These are phyloP conservation scores for Fusarium redolens DNA, from an alignment of 2,329 filamentous ascomycete genomes.

Conservation along the genomic window DNA sequence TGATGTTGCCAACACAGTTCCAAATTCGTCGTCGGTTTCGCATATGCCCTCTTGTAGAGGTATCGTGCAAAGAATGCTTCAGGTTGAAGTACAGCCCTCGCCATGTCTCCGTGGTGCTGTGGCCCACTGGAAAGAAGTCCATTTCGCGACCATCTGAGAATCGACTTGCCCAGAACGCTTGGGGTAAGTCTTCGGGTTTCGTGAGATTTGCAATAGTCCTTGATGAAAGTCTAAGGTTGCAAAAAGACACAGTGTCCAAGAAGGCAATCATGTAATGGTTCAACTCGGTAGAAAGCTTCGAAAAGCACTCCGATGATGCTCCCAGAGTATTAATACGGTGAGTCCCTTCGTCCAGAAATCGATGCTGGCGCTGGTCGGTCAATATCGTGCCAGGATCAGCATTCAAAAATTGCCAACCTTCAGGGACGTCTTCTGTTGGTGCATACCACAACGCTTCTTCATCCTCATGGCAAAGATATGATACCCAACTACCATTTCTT, in stretches of 20 bases:
- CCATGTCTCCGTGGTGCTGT: background rate
- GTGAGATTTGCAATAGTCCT: background rate
- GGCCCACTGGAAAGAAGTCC: background rate
- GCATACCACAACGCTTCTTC: fast-evolving
- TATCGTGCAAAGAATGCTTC: background rate
- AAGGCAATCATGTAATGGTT: background rate
- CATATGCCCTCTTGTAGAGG: background rate
- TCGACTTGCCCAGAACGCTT: slow-evolving; percentile 24
- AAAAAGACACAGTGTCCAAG: background rate
- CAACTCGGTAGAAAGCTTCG: background rate
- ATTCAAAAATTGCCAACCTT: background rate
- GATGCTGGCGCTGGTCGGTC: background rate
- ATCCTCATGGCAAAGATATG: background rate
- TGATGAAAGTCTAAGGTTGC: slow-evolving; percentile 8
- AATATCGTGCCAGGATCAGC: background rate
- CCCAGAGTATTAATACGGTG: fast-evolving
- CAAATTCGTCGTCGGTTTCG: background rate
- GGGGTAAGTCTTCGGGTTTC: background rate
- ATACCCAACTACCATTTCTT: background rate
- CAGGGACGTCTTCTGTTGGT: too few species aligned
- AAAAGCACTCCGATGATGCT: background rate
- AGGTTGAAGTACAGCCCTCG: background rate
- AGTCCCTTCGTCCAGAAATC: background rate
- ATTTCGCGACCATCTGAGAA: slow-evolving; percentile 7
- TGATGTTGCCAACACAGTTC: background rate